Conservation (phyloP, 345 rosid genomes). For the Eucalyptus melliodora region DNA sequence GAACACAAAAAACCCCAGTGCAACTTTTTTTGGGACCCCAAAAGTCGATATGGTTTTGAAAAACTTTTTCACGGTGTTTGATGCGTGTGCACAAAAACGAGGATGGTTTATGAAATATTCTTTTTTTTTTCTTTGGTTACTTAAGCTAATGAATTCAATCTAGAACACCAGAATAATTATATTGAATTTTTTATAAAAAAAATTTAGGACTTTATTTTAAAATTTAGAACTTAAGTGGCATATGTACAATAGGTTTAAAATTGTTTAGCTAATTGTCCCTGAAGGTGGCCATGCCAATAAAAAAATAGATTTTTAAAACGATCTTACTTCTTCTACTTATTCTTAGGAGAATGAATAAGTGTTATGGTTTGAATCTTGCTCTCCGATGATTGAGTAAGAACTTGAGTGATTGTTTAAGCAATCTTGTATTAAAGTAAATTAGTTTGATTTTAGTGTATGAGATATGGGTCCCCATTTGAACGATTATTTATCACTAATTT, state of each 20-base stretch:
- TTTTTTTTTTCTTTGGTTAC: not conserved
- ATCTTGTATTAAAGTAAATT: not conserved
- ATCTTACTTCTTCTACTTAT: not conserved
- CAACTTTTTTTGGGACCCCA: not conserved
- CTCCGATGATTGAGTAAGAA: no score
- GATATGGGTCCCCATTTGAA: not conserved
- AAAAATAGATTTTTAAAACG: no score
- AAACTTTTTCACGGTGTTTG: not conserved
- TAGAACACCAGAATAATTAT: not conserved
- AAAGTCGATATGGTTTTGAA: not conserved
- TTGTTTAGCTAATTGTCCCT: no score
- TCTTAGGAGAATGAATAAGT: not conserved
- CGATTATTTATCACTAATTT: not conserved
- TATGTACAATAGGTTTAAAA: no score
- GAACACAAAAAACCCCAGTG: not conserved
- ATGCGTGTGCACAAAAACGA: not conserved
- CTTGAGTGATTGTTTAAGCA: not conserved
- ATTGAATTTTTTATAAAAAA: no score
- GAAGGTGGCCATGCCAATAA: not conserved
- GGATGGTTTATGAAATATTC: not conserved
- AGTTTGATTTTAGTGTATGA: not conserved
- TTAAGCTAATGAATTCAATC: not conserved
- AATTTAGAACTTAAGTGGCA: not conserved
- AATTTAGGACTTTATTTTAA: no score
- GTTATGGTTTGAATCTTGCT: not conserved